A percentile compares a stretch with the other conserved stretches of the same genome.
phyloP scores from a whole-genome alignment of 2,329 filamentous ascomycete genomes.

The Domatiomyces globalis region DNA sequence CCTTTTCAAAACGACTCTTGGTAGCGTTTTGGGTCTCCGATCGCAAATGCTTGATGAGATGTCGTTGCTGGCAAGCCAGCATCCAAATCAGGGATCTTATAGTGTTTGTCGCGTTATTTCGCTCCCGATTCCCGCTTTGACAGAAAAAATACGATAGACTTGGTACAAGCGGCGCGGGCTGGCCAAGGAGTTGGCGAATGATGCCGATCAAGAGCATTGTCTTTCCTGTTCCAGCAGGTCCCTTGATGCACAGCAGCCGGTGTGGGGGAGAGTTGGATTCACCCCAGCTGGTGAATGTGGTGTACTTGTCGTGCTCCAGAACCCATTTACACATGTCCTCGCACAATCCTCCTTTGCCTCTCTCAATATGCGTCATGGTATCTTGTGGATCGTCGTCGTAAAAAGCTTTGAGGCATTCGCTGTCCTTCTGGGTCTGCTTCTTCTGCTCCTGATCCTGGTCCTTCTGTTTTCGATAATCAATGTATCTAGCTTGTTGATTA shows the following conservation, averaged over 20 bases:
- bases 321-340: slow-evolving; percentile 13
- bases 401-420: not conserved
- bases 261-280: slow-evolving; percentile 2
- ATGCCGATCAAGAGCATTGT: slow-evolving; percentile 19
- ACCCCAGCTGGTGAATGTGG: slow-evolving; percentile 12
- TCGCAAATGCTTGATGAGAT: no score
- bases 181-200: no score
- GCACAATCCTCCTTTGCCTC: slow-evolving; percentile 12
- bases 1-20: slow-evolving; percentile 2
- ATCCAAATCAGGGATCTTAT: no score
- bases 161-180: no score
- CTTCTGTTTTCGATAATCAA: not conserved
- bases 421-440: not conserved
- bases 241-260: slow-evolving; percentile 17
- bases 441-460: not conserved
- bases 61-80: no score
- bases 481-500: no score
- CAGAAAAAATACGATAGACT: no score
- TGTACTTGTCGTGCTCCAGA: slow-evolving; percentile 4
- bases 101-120: no score
- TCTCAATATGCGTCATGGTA: slow-evolving; percentile 15
- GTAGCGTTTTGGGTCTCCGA: slow-evolving; percentile 11
- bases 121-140: no score
- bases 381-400: slow-evolving; percentile 7
- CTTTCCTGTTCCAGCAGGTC: slow-evolving; percentile 19